Percentiles rank a stretch among this genome's conserved stretches.
These are phyloP conservation scores for Phytophthora europaea DNA, from an alignment of 352 stramenopile genomes.

Conservation along the genomic window DNA sequence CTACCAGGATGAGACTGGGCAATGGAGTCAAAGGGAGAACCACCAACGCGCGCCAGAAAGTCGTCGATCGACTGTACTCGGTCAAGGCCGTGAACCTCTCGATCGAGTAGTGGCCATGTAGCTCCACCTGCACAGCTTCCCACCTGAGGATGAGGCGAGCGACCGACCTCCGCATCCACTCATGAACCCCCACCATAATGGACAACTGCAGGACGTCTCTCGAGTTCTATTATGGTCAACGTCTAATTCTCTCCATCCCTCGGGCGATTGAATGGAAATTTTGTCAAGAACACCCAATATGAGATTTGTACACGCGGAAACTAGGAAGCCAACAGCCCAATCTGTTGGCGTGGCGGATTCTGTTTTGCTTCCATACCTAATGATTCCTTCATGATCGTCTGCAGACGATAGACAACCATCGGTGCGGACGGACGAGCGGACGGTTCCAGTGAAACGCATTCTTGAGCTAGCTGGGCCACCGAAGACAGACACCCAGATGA, in stretches of 20 bases:
- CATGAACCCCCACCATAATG: background rate
- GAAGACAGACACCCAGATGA: background rate
- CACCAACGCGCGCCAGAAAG: conserved; percentile 1
- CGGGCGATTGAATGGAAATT: too few relatives aligned
- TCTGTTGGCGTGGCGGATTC: too few relatives aligned
- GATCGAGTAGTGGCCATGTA: conserved; percentile 29
- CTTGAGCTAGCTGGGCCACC: conserved; percentile 13
- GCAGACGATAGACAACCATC: conserved; percentile 26
- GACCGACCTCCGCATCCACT: background rate
- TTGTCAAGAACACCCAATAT: too few relatives aligned
- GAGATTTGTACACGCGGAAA: too few relatives aligned
- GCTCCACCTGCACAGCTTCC: conserved; percentile 34
- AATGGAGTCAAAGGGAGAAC: conserved; percentile 21
- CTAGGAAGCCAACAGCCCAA: too few relatives aligned
- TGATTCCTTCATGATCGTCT: conserved; percentile 18
- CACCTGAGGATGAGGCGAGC: conserved; percentile 28
- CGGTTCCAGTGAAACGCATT: conserved; percentile 23
- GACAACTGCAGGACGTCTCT: background rate
- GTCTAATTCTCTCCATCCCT: too few relatives aligned
- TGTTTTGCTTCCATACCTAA: too few relatives aligned
- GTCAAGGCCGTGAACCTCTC: conserved; percentile 21
- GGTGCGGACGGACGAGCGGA: conserved; percentile 13
- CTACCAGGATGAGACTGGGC: conserved; percentile 22
- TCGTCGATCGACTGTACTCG: conserved; percentile 19
- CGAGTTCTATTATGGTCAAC: background rate